phyloP scores from a whole-genome alignment of 1,284 basidiomycete species.

The Leccinum insigne region DNA sequence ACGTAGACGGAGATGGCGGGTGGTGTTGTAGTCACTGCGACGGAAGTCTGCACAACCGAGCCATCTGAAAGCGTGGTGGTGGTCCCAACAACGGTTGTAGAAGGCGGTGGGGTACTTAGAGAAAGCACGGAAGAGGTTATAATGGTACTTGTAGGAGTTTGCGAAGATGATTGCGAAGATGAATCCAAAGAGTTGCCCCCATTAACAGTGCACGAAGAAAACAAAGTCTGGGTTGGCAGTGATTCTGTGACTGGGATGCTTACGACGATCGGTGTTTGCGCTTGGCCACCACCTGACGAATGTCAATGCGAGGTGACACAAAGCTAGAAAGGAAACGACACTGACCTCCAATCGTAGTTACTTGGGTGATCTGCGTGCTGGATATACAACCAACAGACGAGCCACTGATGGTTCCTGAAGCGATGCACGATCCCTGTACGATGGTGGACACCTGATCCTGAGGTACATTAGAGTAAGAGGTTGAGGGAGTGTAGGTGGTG shows the following conservation, averaged over 20 bases:
- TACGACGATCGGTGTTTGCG: conserved; percentile 37
- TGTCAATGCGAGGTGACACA: conserved; percentile 9
- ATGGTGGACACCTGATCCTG: conserved; percentile 30
- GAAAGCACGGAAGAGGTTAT: conserved; percentile 30
- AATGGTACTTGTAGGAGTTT: conserved; percentile 3
- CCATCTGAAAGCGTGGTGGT: conserved; percentile 38
- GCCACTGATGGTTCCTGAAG: conserved; percentile 27
- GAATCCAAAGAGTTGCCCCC: conserved; percentile 1
- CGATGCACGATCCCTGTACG: conserved; percentile 33
- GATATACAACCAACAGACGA: conserved; percentile 32
- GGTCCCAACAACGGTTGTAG: conserved; percentile 22
- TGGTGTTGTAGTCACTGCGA: conserved; percentile 32
- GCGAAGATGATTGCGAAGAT: conserved; percentile 3
- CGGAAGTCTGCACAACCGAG: conserved; percentile 30
- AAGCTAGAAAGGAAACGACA: not conserved
- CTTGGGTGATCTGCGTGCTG: conserved; percentile 23
- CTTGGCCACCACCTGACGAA: conserved; percentile 31
- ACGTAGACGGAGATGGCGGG: conserved; percentile 29
- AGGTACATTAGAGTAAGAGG: conserved; percentile 35
- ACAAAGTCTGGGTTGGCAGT: conserved; percentile 41
- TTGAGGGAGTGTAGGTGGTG: conserved; percentile 35
- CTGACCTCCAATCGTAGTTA: conserved; percentile 37
- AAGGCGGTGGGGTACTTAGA: conserved; percentile 25
- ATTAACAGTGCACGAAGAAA: conserved; percentile 30
- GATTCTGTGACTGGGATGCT: conserved; percentile 32